Base-by-base conservation (phyloP, 805 yeast species). In the Wickerhamomyces strasburgensis region DNA sequence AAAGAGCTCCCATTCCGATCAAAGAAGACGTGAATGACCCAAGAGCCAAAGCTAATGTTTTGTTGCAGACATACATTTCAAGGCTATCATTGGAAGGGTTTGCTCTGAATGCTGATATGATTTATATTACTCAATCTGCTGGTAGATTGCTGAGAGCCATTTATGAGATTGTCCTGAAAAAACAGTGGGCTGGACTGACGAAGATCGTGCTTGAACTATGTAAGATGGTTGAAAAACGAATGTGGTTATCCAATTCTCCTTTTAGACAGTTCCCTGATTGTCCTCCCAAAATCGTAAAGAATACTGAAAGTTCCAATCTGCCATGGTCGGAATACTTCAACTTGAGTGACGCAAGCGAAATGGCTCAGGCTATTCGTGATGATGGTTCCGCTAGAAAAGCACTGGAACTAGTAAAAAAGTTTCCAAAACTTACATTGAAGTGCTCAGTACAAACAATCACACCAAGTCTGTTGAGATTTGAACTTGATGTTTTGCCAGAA, bases 101-200 rank as follows among this genome's bases (percentile, higher is more conserved):
- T 63, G 96, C 97, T 0, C 61, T 94, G 42, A 78, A 83, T 72
- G 78, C 96, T 0, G 99, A 93, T 64, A 87, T 89, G 96, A 70
- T 86, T 3, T 93, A 85, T 55, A 77, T 93, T 28, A 84, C 93
- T 0, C 98, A 93, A 58, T 86, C 94, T 28, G 97, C 96, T 1
- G 90, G 94, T 3, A 72, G 99, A 54, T 60, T 93, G 27, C 66
- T 89, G 38, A 65, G 97, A 39, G 97, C 98, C 0, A 72, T 94
- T 44, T 78, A 73, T 56, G 96, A 90, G 53, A 75, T 93, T 24
- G 73, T 84, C 8, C 48, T 84, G 31, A 67, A 70, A 36, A 84
- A 80, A 46, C 70, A 72, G 9, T 88, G 95, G 94, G 70, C 96
- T 0, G 55, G 65, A 15, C 57, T 83, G 11, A 67, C 95, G 0